Evolutionary conservation across 2,329 filamentous ascomycete species (phyloP), one percentile per base, ranked within the genome.

Genomic region (Lasiodiplodia gonubiensis): DNA sequence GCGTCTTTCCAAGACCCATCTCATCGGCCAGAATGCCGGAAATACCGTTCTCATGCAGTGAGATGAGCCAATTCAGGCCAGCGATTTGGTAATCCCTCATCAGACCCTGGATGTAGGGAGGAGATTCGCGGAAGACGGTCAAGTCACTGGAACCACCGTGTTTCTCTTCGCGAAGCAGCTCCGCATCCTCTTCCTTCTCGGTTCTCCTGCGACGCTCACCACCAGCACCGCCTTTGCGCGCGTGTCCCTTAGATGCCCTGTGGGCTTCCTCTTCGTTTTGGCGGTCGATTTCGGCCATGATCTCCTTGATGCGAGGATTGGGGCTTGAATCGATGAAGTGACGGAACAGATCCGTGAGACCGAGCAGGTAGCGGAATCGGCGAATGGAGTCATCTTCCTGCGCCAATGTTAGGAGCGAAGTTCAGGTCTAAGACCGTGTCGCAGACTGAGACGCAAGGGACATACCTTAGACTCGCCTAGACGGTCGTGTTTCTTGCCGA

Each of bases 291-390:
- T 97, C 92, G 61, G 88, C 86, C 86, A 98, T 95, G 73, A 97
- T 93, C 68, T 97, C 92, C 74, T 94, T 92, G 75, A 98, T 95
- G 74, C 92, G 92, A 18, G 95, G 94, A 76, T 99, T 94, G 5
- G 94, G 94, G 76, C 97, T 99, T 10, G 93, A 93, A 77, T 98
- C 94, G 81, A 99, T 99, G 80, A 99, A 99, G 81, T 99, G 95
- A 71, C 96, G 93, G 83, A 99, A 99, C 23, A 99, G 85, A 75
- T 99, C 95, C 18, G 95, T 99, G 64, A 99, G 85, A 30, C 96
- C 96, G 16, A 99, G 87, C 1, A 99, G 87, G 78, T 99, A 99
- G 70, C 93, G 90, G 78, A 99, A 99, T 77, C 95, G 87, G 73
- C 94, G 89, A 75, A 98, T 92, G 0, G 93, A 96, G 76, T 98